These are phyloP conservation scores for Iris macrosiphon DNA, from an alignment of 106 monocot species.

Conservation along the genomic window DNA sequence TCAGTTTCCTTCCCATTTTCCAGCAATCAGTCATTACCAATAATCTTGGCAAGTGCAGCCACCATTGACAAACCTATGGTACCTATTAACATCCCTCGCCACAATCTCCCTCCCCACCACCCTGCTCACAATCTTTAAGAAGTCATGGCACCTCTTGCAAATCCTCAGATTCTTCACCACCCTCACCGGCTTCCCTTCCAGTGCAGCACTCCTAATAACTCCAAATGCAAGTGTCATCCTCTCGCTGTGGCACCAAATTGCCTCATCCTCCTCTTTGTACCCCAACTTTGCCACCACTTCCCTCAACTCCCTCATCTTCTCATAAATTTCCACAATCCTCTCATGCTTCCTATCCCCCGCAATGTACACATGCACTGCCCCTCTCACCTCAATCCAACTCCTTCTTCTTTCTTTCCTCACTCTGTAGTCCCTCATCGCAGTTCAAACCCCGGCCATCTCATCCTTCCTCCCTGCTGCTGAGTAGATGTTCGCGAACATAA, in stretches of 20 bases:
- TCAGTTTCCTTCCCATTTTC: too few species aligned
- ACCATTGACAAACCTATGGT: conserved; percentile 46
- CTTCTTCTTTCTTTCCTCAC: conserved; percentile 48
- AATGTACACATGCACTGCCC: conserved; percentile 44
- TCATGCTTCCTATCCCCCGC: conserved; percentile 37
- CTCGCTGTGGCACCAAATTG: conserved; percentile 55
- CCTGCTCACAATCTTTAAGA: conserved; percentile 41
- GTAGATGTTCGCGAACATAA: conserved; percentile 48
- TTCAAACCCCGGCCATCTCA: conserved; percentile 24
- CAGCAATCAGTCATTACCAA: too few species aligned
- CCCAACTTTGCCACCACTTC: conserved; percentile 24
- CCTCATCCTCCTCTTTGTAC: conserved; percentile 21
- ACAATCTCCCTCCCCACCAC: conserved; percentile 42
- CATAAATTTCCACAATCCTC: conserved; percentile 30
- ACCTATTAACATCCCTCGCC: conserved; percentile 63
- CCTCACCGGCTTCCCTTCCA: conserved; percentile 33
- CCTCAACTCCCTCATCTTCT: conserved; percentile 36
- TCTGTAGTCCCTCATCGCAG: conserved; percentile 33
- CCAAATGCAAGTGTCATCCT: conserved; percentile 51
- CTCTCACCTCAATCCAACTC: conserved; percentile 64
- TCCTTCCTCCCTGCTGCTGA: conserved; percentile 19
- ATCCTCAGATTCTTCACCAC: conserved; percentile 73
- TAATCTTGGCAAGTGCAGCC: conserved; percentile 41
- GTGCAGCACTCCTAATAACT: conserved; percentile 19
- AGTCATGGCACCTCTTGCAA: conserved; percentile 57